Base-by-base conservation (phyloP, 352 stramenopile genomes). In the Phytophthora chlamydospora region DNA sequence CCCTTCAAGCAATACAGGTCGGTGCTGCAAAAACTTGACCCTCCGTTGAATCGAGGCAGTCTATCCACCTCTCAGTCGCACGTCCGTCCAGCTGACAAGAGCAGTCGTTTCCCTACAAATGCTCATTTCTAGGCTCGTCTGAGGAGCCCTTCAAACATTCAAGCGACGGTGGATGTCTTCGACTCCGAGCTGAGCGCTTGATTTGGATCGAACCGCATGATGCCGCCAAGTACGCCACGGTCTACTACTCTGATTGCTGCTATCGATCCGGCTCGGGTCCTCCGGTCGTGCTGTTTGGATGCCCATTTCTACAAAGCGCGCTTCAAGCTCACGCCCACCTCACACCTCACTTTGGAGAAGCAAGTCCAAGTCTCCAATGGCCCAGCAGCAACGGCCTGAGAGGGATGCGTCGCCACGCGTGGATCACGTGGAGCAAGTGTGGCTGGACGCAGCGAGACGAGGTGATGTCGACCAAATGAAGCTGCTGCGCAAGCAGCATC, bases 391-490 rank as follows among this genome's bases (percentile, higher is more conserved):
- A 21, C 41, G 34, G 36, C 21, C 36, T 6, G 38, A 44, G 16
- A 17, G 5, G 13, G 0, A 49, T 24, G 27, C 24, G 36, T 35
- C 24, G 14, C 11, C 27, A 2, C 16, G 14, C 29, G 16, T 43
- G 39, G 21, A 1, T 2, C 12, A 59, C 6, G 33, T 57, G 6
- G 45, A 64, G 46, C 45, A 14, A 12, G 31, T 9, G 6, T 64
- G 56, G 46, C 38, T 64, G 5, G 36, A 27, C 1, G 46, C 56
- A 35, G 56, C 44, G 21, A 47, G 39, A 19, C 13, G 10, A 6
- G 39, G 56, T 8, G 32, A 64, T 17, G 14, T 64, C 39, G 45
- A 51, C 9, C 31, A 40, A 31, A 50, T 64, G 56, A 58, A 64
- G 31, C 17, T 31, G 2, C 45, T 59, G 49, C 21, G n/a, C n/a